These are phyloP conservation scores for Fusarium graminum DNA, from an alignment of 2,329 filamentous ascomycete species.

Conservation along the genomic window DNA sequence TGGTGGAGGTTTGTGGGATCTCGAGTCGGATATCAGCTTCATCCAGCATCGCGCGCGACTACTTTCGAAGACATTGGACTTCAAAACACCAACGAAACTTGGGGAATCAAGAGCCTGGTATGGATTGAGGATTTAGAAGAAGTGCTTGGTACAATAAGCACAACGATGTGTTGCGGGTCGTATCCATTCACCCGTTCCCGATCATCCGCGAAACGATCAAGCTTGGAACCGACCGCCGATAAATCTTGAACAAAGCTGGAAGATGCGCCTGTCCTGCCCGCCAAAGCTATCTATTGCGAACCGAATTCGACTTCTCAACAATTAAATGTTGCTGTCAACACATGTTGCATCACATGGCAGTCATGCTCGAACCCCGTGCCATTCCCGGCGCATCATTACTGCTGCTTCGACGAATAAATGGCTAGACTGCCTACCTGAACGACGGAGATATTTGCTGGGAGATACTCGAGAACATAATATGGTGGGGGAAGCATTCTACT, in stretches of 20 bases:
- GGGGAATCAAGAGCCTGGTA: neutral
- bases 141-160: neutral
- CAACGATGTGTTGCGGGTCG: neutral
- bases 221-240: constrained; percentile 13
- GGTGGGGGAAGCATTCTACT: neutral
- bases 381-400: neutral
- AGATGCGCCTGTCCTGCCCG: neutral
- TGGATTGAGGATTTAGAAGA: constrained; percentile 5
- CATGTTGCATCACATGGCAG: neutral
- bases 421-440: neutral
- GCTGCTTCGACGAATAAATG: neutral
- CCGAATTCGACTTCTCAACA: neutral
- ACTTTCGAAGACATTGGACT: constrained; percentile 13
- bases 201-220: constrained; percentile 20
- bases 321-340: neutral
- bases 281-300: neutral
- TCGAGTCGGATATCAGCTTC: constrained; percentile 26
- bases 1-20: constrained; percentile 38
- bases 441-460: neutral
- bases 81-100: constrained; percentile 1
- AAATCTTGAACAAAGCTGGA: constrained; percentile 1
- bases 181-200: constrained; percentile 13
- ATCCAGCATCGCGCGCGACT: constrained; percentile 29
- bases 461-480: neutral
- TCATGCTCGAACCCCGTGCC: neutral